Evolutionary conservation across 208 protist genomes (phyloP), one percentile per base, ranked within the genome.

Genomic region (Blastocrithidia nonstop): DNA sequence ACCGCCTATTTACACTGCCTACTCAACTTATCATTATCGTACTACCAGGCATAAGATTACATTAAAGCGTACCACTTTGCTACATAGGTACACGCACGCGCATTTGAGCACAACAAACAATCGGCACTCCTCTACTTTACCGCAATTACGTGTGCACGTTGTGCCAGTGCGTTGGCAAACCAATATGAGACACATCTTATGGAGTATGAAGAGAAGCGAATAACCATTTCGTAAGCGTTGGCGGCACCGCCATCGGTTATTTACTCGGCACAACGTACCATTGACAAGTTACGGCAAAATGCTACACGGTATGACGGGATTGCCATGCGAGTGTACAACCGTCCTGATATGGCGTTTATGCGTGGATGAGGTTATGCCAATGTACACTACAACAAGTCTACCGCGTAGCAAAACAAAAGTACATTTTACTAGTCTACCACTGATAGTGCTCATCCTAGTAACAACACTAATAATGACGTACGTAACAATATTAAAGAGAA

Each of bases 291-390:
- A 20, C 70, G 73, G 8, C 56, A 66, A 8, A 68, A 88, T 22
- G 72, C 73, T 9, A 46, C 25, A 42, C 62, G 78, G 8, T 88
- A 76, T 50, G 64, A 73, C 36, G 71, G 50, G 19, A 88, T 88
- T 23, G 78, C 78, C 9, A 25, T 60, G 21, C 66, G 78, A 22
- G 41, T 88, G 15, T 66, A 66, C 24, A 67, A 74, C 26, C 61
- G 70, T 7, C 78, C 78, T 0, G 78, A 83, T 42, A 74, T 79
- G 51, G 69, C 67, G 7, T 88, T 82, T 35, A 79, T 84, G 71
- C 64, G 66, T 1, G 64, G 62, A 3, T 22, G 9, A 1, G 35
- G 48, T n/a, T n/a, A n/a, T n/a, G n/a, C n/a, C n/a, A n/a, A n/a
- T n/a, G n/a, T n/a, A n/a, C n/a, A n/a, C n/a, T n/a, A n/a, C n/a